Evolutionary conservation across 176 grass and related monocot genomes (phyloP), one percentile per base, ranked within the genome.

Genomic region (Eragrostis nindensis): DNA sequence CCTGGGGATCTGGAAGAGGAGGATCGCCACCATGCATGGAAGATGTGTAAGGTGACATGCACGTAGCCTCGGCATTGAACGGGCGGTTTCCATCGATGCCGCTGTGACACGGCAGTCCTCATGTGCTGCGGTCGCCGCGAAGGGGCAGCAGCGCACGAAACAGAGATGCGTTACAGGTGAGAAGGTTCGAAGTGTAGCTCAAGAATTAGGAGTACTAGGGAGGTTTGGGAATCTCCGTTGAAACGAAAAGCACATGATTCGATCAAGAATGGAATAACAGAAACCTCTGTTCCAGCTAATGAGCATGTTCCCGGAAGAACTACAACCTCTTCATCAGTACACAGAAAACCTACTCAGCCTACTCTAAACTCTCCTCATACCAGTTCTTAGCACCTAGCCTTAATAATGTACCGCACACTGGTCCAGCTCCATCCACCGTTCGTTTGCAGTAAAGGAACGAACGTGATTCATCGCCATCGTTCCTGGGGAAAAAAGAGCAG

Each of bases 271-370:
- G 67, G 60, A 86, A 86, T 7, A 1, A 38, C 61, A 63, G 19
- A 24, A 36, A 63, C 24, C 30, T 24, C 15, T 48, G 59, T 60
- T 59, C 60, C 79, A 82, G 79, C 68, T 78, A 86, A 72, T 45
- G 43, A 82, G 21, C 71, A 72, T 82, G 68, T 82, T 82, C 78
- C 60, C 41, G 67, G 49, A 10, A 86, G 83, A 85, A 82, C 82
- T 72, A 73, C 78, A 82, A 68, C 66, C 88, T 82, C 87, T 66
- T 81, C 83, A n/a, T n/a, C n/a, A 72, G 74, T 78, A 78, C 79
- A 13, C 59, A 36, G 38, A 48, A 86, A 77, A 88, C 70, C 73
- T 74, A 86, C 87, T 66, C 41, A 69, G 49, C 83, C 83, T 90
- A 90, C 81, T 46, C 76, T 74, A 66, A 45, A 13, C 66, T 25